A percentile compares a stretch with the other conserved stretches of the same genome.
phyloP scores from a whole-genome alignment of 129 eudicot genomes.

The Centaurea solstitialis region DNA sequence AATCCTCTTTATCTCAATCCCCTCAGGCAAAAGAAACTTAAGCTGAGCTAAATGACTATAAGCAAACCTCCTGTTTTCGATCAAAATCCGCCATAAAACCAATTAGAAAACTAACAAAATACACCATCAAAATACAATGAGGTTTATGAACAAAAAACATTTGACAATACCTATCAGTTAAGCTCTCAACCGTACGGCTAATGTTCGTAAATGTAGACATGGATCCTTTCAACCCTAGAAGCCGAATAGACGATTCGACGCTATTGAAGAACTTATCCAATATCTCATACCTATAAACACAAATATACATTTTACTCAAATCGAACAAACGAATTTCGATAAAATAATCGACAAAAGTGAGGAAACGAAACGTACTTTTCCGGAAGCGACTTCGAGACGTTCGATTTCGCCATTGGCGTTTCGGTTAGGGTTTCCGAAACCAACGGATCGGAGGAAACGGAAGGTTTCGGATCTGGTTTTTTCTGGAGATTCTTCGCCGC shows the following conservation, averaged over 20 bases:
- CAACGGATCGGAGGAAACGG: slow-evolving; percentile 33
- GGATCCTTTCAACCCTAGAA: slow-evolving; percentile 53
- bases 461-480: slow-evolving; percentile 24
- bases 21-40: slow-evolving; percentile 80
- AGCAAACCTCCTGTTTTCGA: slow-evolving; percentile 64
- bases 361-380: slow-evolving; percentile 49
- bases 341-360: not conserved
- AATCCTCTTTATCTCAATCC: slow-evolving; percentile 63
- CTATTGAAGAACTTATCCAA: slow-evolving; percentile 65
- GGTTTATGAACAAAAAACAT: not conserved
- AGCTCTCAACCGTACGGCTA: slow-evolving; percentile 50
- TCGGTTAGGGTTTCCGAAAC: not conserved
- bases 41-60: slow-evolving; percentile 73
- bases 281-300: slow-evolving; percentile 59
- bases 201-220: slow-evolving; percentile 58
- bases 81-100: not conserved
- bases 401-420: slow-evolving; percentile 18
- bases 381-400: slow-evolving; percentile 31
- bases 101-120: not conserved
- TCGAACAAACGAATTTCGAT: not conserved
- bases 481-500: slow-evolving; percentile 51
- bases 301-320: not conserved
- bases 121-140: not conserved
- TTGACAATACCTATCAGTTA: slow-evolving; percentile 65
- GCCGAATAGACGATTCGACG: slow-evolving; percentile 60